phyloP scores from a whole-genome alignment of 2,329 filamentous ascomycete species.

The Pseudogymnoascus sp. region DNA sequence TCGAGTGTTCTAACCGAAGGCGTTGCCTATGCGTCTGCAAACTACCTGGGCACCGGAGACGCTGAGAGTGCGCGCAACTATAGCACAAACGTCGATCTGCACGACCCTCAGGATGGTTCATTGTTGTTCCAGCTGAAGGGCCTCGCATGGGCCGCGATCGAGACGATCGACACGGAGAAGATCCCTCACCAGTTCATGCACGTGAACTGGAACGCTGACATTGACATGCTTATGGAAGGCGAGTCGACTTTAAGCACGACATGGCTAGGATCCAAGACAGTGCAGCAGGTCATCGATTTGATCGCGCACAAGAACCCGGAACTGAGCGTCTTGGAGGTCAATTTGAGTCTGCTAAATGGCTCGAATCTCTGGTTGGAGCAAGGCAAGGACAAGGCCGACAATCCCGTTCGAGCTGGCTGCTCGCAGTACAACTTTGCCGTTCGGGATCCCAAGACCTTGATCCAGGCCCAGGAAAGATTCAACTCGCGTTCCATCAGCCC shows the following conservation, averaged over 20 bases:
- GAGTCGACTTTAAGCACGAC: background rate
- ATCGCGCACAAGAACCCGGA: constrained; percentile 32
- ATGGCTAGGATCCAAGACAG: background rate
- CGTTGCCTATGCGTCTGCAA: constrained; percentile 4
- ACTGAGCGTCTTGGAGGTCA: constrained; percentile 31
- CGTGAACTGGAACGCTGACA: constrained; percentile 21
- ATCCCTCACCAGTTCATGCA: constrained; percentile 11
- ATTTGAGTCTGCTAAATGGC: constrained; percentile 20
- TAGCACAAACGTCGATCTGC: constrained; percentile 13
- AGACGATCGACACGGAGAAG: background rate
- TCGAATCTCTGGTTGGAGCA: constrained; percentile 27
- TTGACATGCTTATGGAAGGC: constrained; percentile 16
- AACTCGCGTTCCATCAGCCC: background rate
- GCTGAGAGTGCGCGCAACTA: constrained; percentile 13
- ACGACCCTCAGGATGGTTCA: constrained; percentile 16
- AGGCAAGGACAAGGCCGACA: background rate
- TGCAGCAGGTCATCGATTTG: constrained; percentile 27
- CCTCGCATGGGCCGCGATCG: constrained; percentile 17
- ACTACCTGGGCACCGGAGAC: constrained; percentile 13
- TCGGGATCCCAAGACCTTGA: constrained; percentile 13
- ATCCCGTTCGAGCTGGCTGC: constrained; percentile 14
- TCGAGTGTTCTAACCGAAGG: constrained; percentile 8
- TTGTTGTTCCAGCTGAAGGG: constrained; percentile 21
- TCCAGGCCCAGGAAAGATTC: constrained; percentile 13
- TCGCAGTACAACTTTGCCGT: constrained; percentile 15